These are phyloP conservation scores for Chaetomium sp. DNA, from an alignment of 2,329 filamentous ascomycete species.

Conservation along the genomic window DNA sequence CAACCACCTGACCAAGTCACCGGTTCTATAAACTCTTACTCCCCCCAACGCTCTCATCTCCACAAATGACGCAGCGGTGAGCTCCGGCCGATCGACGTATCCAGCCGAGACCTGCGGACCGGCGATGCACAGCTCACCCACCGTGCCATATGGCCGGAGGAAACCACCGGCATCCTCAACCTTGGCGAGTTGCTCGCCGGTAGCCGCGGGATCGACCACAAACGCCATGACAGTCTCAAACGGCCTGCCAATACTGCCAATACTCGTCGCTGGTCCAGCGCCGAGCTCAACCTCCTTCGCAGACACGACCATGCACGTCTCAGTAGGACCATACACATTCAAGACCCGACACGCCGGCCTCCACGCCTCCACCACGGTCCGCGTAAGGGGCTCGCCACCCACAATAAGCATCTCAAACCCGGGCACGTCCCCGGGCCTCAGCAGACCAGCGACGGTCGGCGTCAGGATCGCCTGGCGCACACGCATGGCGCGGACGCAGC, in stretches of 20 bases:
- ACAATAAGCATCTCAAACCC: neutral
- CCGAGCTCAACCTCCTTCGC: neutral
- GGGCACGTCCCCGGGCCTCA: neutral
- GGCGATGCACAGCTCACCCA: neutral
- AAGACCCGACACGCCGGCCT: neutral
- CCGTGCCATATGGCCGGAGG: neutral
- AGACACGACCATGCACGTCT: neutral
- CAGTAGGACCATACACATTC: neutral
- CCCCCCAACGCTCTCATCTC: neutral
- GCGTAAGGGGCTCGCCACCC: neutral
- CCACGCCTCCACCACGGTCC: neutral
- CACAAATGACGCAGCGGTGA: neutral
- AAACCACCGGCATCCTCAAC: no score
- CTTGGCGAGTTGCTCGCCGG: no score
- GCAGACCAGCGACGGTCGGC: neutral
- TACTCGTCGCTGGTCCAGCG: neutral
- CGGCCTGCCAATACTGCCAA: neutral
- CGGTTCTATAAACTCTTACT: neutral
- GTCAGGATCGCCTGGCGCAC: neutral
- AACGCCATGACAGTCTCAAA: neutral
- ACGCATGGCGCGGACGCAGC: neutral
- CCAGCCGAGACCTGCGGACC: neutral
- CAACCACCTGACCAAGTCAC: neutral
- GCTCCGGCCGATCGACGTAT: neutral
- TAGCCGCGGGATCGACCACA: neutral